Evolutionary conservation across 2,329 filamentous ascomycete species (phyloP).

Genomic region (Monilinia laxa): DNA sequence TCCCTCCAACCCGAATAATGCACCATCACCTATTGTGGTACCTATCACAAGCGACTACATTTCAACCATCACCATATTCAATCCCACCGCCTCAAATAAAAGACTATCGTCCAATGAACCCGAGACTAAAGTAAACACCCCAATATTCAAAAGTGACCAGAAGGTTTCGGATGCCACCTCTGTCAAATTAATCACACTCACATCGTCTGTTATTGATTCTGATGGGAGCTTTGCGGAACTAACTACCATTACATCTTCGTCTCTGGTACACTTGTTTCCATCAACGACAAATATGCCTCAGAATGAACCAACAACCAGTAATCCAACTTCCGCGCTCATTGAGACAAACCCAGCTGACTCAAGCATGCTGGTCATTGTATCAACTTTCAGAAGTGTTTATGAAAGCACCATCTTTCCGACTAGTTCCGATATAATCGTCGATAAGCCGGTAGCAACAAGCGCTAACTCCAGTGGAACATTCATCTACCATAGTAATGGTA

Average conservation of each 20-base stretch:
- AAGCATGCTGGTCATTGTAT: background rate
- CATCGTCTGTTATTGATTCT: background rate
- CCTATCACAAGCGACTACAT: background rate
- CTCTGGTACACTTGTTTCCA: background rate
- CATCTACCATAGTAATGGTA: background rate
- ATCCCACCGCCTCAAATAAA: background rate
- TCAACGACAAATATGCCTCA: background rate
- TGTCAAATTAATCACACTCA: background rate
- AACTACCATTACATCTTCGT: background rate
- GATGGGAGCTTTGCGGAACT: background rate
- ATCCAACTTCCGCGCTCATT: background rate
- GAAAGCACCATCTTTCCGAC: background rate
- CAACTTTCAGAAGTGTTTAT: slow-evolving; percentile 13
- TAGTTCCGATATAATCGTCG: background rate
- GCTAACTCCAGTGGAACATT: slow-evolving; percentile 14
- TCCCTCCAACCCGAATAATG: background rate
- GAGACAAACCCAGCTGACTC: background rate
- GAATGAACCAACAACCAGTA: background rate
- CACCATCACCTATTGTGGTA: background rate
- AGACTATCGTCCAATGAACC: background rate
- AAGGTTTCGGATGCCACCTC: background rate
- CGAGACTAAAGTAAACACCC: background rate
- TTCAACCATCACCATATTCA: background rate
- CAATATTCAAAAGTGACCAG: background rate
- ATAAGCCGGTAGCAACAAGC: slow-evolving; percentile 1